phyloP scores from a whole-genome alignment of 768 basidiomycete genomes.

The Pisolithus sp. region DNA sequence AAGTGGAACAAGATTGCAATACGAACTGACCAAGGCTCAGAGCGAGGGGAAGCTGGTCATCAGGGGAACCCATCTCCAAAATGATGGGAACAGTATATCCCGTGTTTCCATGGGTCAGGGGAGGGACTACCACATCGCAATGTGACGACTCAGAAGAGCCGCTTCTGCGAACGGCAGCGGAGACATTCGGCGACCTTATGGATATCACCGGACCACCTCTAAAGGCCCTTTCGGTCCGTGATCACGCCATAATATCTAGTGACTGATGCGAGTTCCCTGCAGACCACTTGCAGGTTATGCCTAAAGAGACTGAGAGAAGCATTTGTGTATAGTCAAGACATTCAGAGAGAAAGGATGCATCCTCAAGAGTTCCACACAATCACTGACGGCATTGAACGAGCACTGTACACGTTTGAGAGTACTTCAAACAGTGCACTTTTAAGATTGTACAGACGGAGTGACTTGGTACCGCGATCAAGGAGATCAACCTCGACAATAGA shows the following conservation, averaged over 20 bases:
- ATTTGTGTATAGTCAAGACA: conserved; percentile 42
- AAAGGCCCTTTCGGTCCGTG: conserved; percentile 61
- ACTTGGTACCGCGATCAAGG: conserved; percentile 20
- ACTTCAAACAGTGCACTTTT: conserved; percentile 81
- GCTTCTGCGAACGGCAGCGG: conserved; percentile 47
- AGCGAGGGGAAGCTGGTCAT: conserved; percentile 39
- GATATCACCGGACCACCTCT: conserved; percentile 77
- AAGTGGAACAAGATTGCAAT: conserved; percentile 77
- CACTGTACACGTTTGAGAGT: conserved; percentile 68
- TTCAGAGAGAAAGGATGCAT: conserved; percentile 31
- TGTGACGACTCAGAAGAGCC: conserved; percentile 37
- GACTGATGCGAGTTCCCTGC: not conserved
- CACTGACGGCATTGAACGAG: conserved; percentile 59
- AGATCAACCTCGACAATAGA: conserved; percentile 12
- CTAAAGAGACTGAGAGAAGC: conserved; percentile 60
- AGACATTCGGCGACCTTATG: conserved; percentile 71
- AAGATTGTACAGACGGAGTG: conserved; percentile 59
- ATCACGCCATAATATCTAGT: conserved; percentile 2
- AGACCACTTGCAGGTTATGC: conserved; percentile 58
- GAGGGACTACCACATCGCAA: conserved; percentile 28
- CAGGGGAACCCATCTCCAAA: not conserved
- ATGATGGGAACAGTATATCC: conserved; percentile 10
- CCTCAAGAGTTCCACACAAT: conserved; percentile 61
- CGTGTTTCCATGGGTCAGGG: conserved; percentile 10
- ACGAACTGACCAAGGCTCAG: conserved; percentile 66